Percentiles rank a stretch among this genome's conserved stretches.
Conservation (phyloP, 169 alveolate species). For the Neospora caninum region DNA sequence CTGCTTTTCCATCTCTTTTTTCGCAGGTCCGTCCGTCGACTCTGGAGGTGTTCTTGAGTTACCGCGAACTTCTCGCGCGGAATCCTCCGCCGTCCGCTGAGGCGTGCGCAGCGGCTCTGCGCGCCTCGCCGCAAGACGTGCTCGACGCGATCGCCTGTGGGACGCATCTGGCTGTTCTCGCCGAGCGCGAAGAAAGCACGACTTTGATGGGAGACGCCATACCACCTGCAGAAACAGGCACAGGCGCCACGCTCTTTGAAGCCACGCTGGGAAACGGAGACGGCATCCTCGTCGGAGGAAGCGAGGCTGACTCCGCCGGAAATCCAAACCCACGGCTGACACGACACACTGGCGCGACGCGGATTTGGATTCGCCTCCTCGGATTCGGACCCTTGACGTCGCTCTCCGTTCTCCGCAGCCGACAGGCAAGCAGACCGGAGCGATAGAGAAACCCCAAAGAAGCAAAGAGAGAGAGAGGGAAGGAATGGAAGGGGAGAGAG, state of each 20-base stretch:
- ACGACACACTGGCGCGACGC: neutral
- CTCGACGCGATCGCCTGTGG: slow-evolving; percentile 25
- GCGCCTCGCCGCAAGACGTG: slow-evolving; percentile 15
- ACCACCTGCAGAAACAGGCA: neutral
- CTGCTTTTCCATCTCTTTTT: neutral
- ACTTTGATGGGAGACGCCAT: neutral
- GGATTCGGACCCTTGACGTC: neutral
- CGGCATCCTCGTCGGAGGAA: neutral
- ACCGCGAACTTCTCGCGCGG: slow-evolving; percentile 7
- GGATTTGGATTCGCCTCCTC: neutral
- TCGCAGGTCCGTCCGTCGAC: neutral
- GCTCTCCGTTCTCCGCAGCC: neutral
- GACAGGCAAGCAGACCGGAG: neutral
- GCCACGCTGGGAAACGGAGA: neutral
- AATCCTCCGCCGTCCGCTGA: slow-evolving; percentile 17
- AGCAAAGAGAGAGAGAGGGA: neutral
- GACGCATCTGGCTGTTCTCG: neutral
- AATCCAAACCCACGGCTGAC: no score
- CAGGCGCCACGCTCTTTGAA: neutral
- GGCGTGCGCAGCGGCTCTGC: slow-evolving; percentile 18
- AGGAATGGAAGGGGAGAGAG: neutral
- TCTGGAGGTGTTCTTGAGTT: slow-evolving; percentile 4
- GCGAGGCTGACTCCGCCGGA: no score
- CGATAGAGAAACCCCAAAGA: neutral
- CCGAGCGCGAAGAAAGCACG: neutral